phyloP scores from a whole-genome alignment of 306 rosid genomes.

The Glycine tomentella region DNA sequence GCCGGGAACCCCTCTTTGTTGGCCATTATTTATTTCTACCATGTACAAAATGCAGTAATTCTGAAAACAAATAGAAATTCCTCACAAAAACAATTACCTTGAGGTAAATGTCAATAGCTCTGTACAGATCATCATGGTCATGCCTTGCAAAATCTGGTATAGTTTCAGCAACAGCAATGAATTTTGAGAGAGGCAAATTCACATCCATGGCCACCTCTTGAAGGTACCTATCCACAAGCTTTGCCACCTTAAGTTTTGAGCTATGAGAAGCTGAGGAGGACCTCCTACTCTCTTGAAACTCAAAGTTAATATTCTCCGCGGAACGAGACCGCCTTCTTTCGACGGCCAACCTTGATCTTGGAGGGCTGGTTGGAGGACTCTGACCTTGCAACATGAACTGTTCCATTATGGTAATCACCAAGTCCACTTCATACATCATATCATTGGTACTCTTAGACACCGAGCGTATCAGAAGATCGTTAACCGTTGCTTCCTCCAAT shows the following conservation, averaged over 20 bases:
- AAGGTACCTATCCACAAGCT: constrained; percentile 78
- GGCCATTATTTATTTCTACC: background rate
- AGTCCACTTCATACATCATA: constrained; percentile 30
- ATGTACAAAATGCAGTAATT: constrained; percentile 36
- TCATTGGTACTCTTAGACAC: constrained; percentile 1
- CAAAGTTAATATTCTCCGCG: constrained; percentile 34
- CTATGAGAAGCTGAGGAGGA: constrained; percentile 43
- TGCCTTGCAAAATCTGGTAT: constrained; percentile 83
- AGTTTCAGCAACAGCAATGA: constrained; percentile 71
- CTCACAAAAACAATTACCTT: constrained; percentile 58
- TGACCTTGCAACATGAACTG: constrained; percentile 43
- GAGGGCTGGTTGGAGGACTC: constrained; percentile 48
- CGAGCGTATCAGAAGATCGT: constrained; percentile 41
- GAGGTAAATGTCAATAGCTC: constrained; percentile 81
- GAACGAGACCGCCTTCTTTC: constrained; percentile 41
- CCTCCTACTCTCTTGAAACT: constrained; percentile 41
- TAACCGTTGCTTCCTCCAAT: constrained; percentile 40
- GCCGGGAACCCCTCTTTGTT: too few species aligned
- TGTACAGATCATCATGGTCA: constrained; percentile 88
- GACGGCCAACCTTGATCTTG: constrained; percentile 36
- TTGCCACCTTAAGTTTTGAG: constrained; percentile 74
- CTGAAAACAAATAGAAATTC: background rate
- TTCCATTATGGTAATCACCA: constrained; percentile 42
- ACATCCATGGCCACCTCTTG: constrained; percentile 74
- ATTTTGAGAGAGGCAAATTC: constrained; percentile 73